Percentiles rank a stretch among this genome's conserved stretches.
These are phyloP conservation scores for Avena eriantha DNA, from an alignment of 176 grass and related monocot genomes.

Conservation along the genomic window DNA sequence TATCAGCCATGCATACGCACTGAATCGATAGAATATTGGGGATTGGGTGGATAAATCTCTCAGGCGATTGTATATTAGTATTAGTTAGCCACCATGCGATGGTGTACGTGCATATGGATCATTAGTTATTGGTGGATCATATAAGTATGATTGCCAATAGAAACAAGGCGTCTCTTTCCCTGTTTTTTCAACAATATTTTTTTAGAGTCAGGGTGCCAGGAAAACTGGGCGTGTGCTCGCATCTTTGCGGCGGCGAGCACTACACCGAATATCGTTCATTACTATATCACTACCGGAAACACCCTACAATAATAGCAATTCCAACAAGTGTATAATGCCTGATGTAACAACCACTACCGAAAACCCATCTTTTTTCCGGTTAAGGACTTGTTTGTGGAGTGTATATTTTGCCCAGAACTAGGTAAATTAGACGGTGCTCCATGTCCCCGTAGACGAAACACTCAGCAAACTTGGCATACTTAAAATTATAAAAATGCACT, in stretches of 20 bases:
- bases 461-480: too few species aligned
- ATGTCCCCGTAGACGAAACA: too few species aligned
- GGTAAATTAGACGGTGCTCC: too few species aligned
- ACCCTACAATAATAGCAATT: too few species aligned
- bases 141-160: slow-evolving; percentile 23
- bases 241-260: background rate
- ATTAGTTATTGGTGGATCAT: slow-evolving; percentile 27
- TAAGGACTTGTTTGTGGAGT: too few species aligned
- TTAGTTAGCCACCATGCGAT: background rate
- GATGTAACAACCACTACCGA: too few species aligned
- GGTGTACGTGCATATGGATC: background rate
- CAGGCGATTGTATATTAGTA: background rate
- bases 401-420: too few species aligned
- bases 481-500: too few species aligned
- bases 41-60: slow-evolving; percentile 12
- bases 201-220: background rate
- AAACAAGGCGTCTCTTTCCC: background rate
- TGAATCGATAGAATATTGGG: background rate
- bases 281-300: too few species aligned
- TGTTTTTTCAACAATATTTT: background rate
- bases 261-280: background rate
- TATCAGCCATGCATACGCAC: background rate
- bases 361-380: too few species aligned
- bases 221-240: background rate
- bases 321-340: too few species aligned